Conservation (phyloP, 2,329 filamentous ascomycete species). For the Colletotrichum sp. region DNA sequence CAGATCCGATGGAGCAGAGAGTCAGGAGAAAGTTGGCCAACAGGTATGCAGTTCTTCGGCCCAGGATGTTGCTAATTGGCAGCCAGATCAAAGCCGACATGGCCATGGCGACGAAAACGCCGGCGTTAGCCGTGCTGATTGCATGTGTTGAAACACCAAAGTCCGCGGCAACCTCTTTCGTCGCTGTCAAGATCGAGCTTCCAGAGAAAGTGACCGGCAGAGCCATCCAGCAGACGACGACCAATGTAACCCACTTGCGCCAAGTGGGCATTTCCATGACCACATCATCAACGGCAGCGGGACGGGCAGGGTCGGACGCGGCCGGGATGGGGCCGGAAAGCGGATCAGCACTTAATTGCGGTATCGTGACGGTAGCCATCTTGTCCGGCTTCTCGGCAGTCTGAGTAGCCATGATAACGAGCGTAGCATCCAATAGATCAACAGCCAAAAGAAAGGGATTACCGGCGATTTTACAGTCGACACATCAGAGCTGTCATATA, state of each 20-base stretch:
- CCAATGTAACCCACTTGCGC: slow-evolving; percentile 23
- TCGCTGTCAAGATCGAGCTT: slow-evolving; percentile 74
- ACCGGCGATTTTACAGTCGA: neutral
- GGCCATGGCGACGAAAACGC: slow-evolving; percentile 79
- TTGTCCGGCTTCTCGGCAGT: neutral
- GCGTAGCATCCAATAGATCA: neutral
- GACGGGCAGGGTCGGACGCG: slow-evolving; percentile 17
- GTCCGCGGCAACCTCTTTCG: slow-evolving; percentile 72
- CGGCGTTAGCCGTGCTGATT: slow-evolving; percentile 75
- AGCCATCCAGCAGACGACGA: slow-evolving; percentile 25
- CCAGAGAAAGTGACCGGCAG: slow-evolving; percentile 75
- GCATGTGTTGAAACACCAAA: slow-evolving; percentile 69
- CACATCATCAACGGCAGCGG: slow-evolving; percentile 24
- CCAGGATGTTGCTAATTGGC: slow-evolving; percentile 58
- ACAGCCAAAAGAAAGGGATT: neutral
- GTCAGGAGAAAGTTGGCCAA: slow-evolving; percentile 68
- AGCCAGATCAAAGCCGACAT: slow-evolving; percentile 73
- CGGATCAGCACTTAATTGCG: neutral
- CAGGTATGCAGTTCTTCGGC: slow-evolving; percentile 33
- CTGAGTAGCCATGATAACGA: neutral
- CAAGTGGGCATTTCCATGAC: slow-evolving; percentile 20
- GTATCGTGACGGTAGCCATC: neutral
- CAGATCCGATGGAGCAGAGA: slow-evolving; percentile 72
- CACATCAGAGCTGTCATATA: neutral
- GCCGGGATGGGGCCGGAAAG: neutral